Conservation (phyloP, 192 early-diverging fungal species). For the Dimargaris cristalligena region DNA sequence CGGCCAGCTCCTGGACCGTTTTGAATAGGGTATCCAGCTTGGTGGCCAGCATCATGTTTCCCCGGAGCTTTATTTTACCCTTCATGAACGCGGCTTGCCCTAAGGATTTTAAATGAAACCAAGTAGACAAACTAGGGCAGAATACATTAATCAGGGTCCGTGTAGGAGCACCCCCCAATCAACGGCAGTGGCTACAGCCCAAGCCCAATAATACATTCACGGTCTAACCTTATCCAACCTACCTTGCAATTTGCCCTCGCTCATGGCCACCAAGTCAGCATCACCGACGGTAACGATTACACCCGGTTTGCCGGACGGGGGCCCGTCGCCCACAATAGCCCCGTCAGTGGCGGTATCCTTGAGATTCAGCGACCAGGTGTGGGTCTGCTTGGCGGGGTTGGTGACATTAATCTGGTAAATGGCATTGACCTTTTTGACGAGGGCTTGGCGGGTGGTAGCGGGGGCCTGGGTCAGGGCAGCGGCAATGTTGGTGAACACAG, state of each 20-base stretch:
- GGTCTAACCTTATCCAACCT: not conserved
- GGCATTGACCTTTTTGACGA: constrained; percentile 63
- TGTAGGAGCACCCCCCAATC: not conserved
- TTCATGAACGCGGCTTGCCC: constrained; percentile 70
- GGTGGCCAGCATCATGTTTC: constrained; percentile 55
- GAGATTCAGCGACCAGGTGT: constrained; percentile 73
- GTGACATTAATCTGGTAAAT: constrained; percentile 72
- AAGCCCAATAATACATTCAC: not conserved
- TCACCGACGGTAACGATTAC: constrained; percentile 54
- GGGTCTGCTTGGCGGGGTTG: constrained; percentile 41
- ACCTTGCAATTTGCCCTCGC: constrained; percentile 47
- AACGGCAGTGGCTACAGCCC: not conserved
- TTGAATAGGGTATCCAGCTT: constrained; percentile 53
- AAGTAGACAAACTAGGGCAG: not conserved
- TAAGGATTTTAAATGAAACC: not conserved
- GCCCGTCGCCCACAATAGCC: constrained; percentile 35
- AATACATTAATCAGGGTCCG: not conserved
- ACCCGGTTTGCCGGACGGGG: constrained; percentile 42
- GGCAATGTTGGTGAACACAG: not conserved
- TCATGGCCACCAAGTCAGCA: constrained; percentile 64
- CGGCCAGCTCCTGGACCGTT: constrained; percentile 28
- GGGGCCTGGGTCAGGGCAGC: constrained; percentile 1
- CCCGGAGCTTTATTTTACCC: constrained; percentile 68
- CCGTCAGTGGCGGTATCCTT: constrained; percentile 52
- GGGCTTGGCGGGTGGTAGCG: not conserved